Percentiles rank a stretch among this genome's conserved stretches.
Conservation (phyloP, 2,329 filamentous ascomycete species). For the Pseudogymnoascus sp. region DNA sequence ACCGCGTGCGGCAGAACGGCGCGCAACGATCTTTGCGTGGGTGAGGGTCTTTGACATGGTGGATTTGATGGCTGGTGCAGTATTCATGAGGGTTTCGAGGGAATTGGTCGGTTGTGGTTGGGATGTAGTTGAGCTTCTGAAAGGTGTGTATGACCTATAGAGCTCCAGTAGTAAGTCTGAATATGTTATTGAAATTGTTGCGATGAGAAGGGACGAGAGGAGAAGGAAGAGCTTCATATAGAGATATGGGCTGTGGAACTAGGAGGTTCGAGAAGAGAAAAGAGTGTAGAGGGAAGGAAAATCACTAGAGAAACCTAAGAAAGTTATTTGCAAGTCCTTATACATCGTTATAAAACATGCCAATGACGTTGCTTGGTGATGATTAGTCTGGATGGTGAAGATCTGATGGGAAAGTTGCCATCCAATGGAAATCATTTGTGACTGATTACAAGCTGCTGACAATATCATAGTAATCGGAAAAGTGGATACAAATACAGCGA, state of each 20-base stretch:
- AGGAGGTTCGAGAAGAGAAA: constrained; percentile 21
- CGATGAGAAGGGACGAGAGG: constrained; percentile 25
- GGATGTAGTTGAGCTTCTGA: neutral
- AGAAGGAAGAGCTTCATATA: constrained; percentile 29
- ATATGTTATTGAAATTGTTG: constrained; percentile 25
- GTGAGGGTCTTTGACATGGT: constrained; percentile 56
- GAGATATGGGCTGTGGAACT: constrained; percentile 15
- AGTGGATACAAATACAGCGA: neutral
- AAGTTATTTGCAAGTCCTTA: constrained; percentile 1
- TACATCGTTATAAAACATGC: neutral
- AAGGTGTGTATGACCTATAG: constrained; percentile 7
- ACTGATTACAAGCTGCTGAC: constrained; percentile 1
- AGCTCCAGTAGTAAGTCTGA: constrained; percentile 11
- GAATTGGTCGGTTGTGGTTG: neutral
- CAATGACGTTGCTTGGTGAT: constrained; percentile 6
- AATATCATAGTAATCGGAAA: neutral
- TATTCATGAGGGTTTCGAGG: constrained; percentile 18
- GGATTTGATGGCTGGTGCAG: constrained; percentile 27
- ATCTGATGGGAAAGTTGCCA: neutral
- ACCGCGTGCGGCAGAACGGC: constrained; percentile 63
- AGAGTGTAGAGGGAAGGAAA: constrained; percentile 17
- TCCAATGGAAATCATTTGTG: constrained; percentile 2
- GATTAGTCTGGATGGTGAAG: neutral
- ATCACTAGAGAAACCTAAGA: neutral
- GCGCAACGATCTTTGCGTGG: constrained; percentile 65